Percentiles rank a stretch among this genome's conserved stretches.
Conservation (phyloP, 306 rosid species). For the Rosa persica region DNA sequence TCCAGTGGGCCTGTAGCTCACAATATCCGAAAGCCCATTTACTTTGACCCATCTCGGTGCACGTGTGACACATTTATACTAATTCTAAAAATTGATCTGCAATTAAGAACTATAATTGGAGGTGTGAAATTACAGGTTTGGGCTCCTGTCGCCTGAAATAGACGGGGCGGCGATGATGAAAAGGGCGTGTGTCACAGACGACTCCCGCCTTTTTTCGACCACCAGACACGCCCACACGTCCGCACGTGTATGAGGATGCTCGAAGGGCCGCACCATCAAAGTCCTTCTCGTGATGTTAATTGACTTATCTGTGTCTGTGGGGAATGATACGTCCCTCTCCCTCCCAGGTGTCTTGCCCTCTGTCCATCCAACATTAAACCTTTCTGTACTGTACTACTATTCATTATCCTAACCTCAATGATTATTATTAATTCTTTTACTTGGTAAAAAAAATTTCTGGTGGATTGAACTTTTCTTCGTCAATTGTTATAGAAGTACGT, state of each 20-base stretch:
- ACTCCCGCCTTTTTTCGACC: neutral
- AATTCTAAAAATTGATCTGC: no score
- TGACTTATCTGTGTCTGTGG: neutral
- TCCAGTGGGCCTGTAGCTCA: no score
- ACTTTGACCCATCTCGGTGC: no score
- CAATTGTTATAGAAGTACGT: no score
- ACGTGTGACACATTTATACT: no score
- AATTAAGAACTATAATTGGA: neutral
- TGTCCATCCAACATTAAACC: neutral
- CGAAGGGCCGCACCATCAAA: neutral
- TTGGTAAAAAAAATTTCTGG: no score
- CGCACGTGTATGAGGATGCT: neutral
- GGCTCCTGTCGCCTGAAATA: neutral
- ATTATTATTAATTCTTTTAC: no score
- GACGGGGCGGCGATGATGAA: slow-evolving; percentile 12
- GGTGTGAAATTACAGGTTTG: neutral
- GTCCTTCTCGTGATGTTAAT: neutral
- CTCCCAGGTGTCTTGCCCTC: neutral
- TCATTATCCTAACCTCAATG: no score
- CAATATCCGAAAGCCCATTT: neutral
- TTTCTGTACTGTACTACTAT: neutral
- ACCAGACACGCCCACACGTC: slow-evolving; percentile 3
- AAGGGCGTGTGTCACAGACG: neutral
- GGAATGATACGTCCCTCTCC: slow-evolving; percentile 3
- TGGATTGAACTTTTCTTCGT: no score